Evolutionary conservation across 495 filamentous ascomycete species (phyloP), one percentile per base, ranked within the genome.

Genomic region (Oleoguttula mirabilis): DNA sequence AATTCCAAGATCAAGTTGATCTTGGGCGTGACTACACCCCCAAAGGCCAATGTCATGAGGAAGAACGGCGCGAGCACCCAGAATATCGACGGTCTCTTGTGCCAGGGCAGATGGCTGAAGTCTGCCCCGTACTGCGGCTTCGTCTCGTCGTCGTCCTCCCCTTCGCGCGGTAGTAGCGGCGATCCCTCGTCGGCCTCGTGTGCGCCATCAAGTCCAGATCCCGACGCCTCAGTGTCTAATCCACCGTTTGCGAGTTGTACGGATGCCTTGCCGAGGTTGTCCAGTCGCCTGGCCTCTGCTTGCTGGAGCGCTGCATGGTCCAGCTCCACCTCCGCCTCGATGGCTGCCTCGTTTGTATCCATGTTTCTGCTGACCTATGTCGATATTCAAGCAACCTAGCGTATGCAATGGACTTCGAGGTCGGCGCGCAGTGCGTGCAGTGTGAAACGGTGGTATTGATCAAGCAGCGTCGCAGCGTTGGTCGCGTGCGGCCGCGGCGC

Each of bases 21-120:
- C 58, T 75, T 84, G 7, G 82, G 84, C 3, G 92, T 83, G 2
- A 83, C 62, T 19, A 79, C 70, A 48, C 82, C 87, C 16, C 90
- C 90, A 55, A 86, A 85, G 0, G 85, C 87, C 32, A 93, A 64
- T 0, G 83, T 80, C 57, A 79, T 85, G 5, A 92, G 55, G 19
- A 80, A 63, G 57, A 83, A 85, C 3, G 83, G 79, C 0, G 72
- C 75, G 8, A 98, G 52, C 12, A 98, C 64, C 84, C 88, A 98
- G 59, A 70, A 84, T 25, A 94, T 72, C 84, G 79, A 83, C 15
- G 84, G 84, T 50, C 48, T 75, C 50, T 68, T 75, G 71, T 76
- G 83, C 79, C 80, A 83, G 14, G 78, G 72, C 38, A 79, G 51
- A 2, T 68, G 71, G 30, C 69, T 65, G 44, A 81, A 83, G 42